Base-by-base conservation (phyloP, 495 filamentous ascomycete species). In the Neurospora sp. region DNA sequence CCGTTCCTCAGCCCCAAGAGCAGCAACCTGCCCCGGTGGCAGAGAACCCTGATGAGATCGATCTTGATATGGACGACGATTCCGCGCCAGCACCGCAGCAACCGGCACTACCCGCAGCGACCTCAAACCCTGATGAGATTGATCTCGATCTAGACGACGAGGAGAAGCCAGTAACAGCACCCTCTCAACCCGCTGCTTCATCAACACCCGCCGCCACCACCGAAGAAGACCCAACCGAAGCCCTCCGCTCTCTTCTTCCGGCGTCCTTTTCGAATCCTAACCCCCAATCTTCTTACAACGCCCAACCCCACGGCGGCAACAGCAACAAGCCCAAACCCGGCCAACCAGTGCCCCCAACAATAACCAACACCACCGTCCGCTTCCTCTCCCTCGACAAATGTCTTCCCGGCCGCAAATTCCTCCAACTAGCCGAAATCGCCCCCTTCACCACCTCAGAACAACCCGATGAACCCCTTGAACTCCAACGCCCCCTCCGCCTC, bases 371-470 rank as follows among this genome's bases (percentile, higher is more conserved):
- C 5, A 86, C 84, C n/a, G 96, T 94, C 3, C 84, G 88, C 38
- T 99, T 99, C 82, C 87, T 99, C 7, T 92, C 96, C 2, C 83
- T 99, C 9, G 94, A 97, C 82, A 99, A 99, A 79, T 93, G 91
- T 75, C 86, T 94, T 41, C 90, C 91, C 0, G 83, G 88, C 9
- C 88, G 90, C 20, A 86, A 93, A n/a, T 98, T 94, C 79, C 86
- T 98, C 48, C 92, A 97, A 74, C 83, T 98, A 5, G 80, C 91
- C 20, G 85, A 90, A 18, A 83, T 96, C 39, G 40, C 77, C 0
- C 84, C 91, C 1, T 74, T 82, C 5, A 71, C 80, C 12, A 69
- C n/a, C 54, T 72, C 48, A 69, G 54, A 38, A 9, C 62, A 23
- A 39, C 31, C 12, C 3, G n/a, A 48, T 11, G 11, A 71, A 70